A percentile compares a stretch with the other conserved stretches of the same genome.
Conservation (phyloP, 345 rosid genomes). For the Populus euphratica region DNA sequence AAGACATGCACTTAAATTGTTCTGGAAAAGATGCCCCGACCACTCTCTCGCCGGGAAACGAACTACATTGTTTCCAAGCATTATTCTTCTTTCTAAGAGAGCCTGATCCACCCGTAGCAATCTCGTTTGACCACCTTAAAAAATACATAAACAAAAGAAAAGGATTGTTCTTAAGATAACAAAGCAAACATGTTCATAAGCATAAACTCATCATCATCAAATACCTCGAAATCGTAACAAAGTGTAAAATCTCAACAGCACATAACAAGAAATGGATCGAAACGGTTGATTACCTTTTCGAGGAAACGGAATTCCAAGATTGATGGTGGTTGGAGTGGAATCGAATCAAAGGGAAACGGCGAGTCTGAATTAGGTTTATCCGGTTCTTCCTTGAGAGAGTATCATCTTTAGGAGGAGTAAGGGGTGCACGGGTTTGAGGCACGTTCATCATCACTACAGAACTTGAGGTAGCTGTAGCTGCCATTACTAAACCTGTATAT, state of each 20-base stretch:
- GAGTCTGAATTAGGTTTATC: not conserved
- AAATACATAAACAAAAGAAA: constrained; percentile 11
- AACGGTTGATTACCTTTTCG: not conserved
- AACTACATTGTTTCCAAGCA: constrained; percentile 34
- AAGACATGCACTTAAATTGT: constrained; percentile 35
- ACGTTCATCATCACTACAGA: constrained; percentile 9
- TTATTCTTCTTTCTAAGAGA: constrained; percentile 31
- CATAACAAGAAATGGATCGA: not conserved
- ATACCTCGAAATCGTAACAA: not conserved
- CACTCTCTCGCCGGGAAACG: constrained; percentile 26
- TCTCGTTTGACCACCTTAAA: constrained; percentile 40
- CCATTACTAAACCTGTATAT: constrained; percentile 3
- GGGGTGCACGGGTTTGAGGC: constrained; percentile 3
- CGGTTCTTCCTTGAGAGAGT: not conserved
- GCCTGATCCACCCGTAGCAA: constrained; percentile 22
- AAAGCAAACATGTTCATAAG: not conserved
- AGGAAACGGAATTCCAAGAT: not conserved
- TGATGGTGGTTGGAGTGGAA: not conserved
- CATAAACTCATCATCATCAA: not conserved
- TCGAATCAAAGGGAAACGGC: constrained; percentile 1
- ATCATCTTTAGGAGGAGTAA: not conserved
- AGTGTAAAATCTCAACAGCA: not conserved
- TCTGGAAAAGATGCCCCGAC: constrained; percentile 30
- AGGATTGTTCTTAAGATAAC: not conserved
- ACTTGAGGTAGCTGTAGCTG: constrained; percentile 3